Evolutionary conservation across 345 rosid genomes (phyloP).

Genomic region (Ceriops tagal): DNA sequence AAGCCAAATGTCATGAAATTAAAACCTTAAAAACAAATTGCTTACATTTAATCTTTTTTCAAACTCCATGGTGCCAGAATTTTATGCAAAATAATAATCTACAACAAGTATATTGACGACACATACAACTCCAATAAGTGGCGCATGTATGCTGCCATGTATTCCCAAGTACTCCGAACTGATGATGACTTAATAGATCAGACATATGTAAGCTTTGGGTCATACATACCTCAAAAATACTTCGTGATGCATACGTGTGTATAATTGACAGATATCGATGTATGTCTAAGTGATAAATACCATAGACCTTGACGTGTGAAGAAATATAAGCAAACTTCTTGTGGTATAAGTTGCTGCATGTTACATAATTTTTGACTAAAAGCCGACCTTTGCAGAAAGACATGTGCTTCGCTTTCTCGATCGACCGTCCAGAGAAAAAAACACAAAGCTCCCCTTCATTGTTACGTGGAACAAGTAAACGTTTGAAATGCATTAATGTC

Average conservation of each 20-base stretch:
- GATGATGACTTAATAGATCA: slow-evolving; percentile 21
- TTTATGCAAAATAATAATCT: too few species aligned
- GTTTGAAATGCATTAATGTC: slow-evolving; percentile 26
- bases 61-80: too few species aligned
- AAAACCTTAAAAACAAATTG: too few species aligned
- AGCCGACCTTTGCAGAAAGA: slow-evolving; percentile 22
- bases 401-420: slow-evolving; percentile 15
- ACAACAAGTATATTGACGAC: not conserved
- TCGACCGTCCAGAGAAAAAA: slow-evolving; percentile 57
- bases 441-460: not conserved
- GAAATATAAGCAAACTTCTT: too few species aligned
- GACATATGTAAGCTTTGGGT: slow-evolving; percentile 27
- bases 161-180: slow-evolving; percentile 8
- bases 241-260: too few species aligned
- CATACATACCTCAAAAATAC: slow-evolving; percentile 21
- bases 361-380: slow-evolving; percentile 14
- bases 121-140: not conserved
- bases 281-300: too few species aligned
- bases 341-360: not conserved
- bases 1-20: too few species aligned
- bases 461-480: slow-evolving; percentile 23
- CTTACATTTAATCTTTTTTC: too few species aligned
- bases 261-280: too few species aligned
- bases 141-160: not conserved
- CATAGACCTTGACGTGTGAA: slow-evolving; percentile 20